Evolutionary conservation across 2,329 filamentous ascomycete genomes (phyloP), one percentile per base, ranked within the genome.

Genomic region (Aspergillus aculeatinus): DNA sequence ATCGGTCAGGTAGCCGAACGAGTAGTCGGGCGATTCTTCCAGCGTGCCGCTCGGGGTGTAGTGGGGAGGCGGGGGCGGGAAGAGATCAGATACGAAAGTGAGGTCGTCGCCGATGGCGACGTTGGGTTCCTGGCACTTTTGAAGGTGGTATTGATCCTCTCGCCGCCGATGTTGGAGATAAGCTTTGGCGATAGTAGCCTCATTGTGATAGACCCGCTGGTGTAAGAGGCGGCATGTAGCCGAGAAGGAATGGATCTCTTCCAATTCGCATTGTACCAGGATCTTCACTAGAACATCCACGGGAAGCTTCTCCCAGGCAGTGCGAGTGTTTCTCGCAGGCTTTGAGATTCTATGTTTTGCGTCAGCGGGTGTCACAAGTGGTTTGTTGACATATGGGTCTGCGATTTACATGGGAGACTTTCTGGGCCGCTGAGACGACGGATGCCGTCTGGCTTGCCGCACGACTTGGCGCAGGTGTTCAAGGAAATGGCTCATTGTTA

Each of bases 61-160:
- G 10, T 67, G 62, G 21, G 69, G 68, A 25, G 69, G 69, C 0
- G 68, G 67, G 9, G 69, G 68, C 11, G 69, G 68, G 5, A 71
- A 71, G 19, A 71, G 54, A 14, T 66, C 62, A 1, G 67, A 64
- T 19, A 71, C 66, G 52, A 71, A 71, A 14, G 66, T 62, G 12
- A 71, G 54, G 16, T 70, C 68, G 51, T 70, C 67, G 3, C 68
- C 67, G 5, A 63, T 9, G 16, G 39, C 39, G 1, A 44, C 3
- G 14, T 9, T 29, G 27, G 27, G 7, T 29, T 29, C 27, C 9
- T 35, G n/a, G 35, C 16, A 5, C 39, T 6, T 14, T 19, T 19
- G 39, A 44, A 6, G 14, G 33, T 16, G 12, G 12, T 35, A 56
- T 19, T 44, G 35, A 23, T 48, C 48, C 10, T 23, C 50, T 16